Base-by-base conservation (phyloP, 1,284 basidiomycete species). In the Pascua sp. region DNA sequence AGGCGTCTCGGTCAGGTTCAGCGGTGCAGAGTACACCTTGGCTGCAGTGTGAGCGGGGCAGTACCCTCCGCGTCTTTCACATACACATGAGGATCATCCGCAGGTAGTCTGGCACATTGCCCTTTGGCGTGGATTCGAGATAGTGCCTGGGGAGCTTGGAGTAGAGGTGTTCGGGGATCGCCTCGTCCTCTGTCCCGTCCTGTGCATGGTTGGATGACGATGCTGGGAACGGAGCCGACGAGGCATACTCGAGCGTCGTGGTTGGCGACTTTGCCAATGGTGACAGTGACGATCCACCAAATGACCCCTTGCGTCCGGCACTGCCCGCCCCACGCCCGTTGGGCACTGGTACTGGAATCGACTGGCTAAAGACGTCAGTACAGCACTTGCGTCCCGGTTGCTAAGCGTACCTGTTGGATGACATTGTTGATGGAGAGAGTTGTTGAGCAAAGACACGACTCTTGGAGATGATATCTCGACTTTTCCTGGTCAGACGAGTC, bases 1-100 rank as follows among this genome's bases (percentile, higher is more conserved):
- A 0, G 95, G 95, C 0, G 95, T 97, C 77, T 94, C 90, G 67
- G 90, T 86, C 65, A 98, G 80, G 66, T 97, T 86, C 39, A 79
- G 57, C 10, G 78, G 78, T 0, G 72, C 66, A 57, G 94, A 89
- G 77, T 98, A 98, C 55, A 97, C 91, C 76, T 94, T 93, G 17
- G 94, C 76, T 78, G 60, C 4, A 17, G 9, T 32, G 44, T 47
- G 12, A 56, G 52, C 38, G 32, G 12, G 11, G n/a, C 11, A 36
- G 8, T 8, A 15, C 17, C 17, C 10, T 16, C 36, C 41, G 11
- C 32, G 8, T 2, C 11, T 9, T 24, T 16, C 15, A 70, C 74
- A 56, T 49, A 78, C 76, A 86, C 49, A 88, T 90, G 55, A 98
- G 82, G 72, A 96, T 97, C 63, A 98, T 86, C 45, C 89, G 84